Base-by-base conservation (phyloP, 2,329 filamentous ascomycete species). In the Pseudogymnoascus sp. region DNA sequence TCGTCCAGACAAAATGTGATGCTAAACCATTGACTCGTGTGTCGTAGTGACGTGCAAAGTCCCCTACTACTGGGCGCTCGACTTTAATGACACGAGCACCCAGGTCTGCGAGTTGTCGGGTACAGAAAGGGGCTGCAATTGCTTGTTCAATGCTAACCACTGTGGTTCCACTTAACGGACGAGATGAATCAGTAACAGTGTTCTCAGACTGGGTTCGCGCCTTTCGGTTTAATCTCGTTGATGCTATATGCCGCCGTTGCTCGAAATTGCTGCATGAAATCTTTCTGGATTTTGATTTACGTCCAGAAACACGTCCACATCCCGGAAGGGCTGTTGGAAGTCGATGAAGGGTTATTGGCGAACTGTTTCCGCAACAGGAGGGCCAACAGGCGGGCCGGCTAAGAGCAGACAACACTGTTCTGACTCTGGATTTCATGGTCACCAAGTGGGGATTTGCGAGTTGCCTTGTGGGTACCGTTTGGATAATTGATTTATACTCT, bases 1-100 rank as follows among this genome's bases (percentile, higher is more conserved):
- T 82, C 0, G 76, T 73, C 80, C 80, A 82, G n/a, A 82, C 74
- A 61, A 82, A 82, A 65, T 82, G 80, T 0, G 80, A 82, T 0
- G 78, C 72, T 12, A 80, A 69, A 0, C 80, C 80, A 6, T 75
- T 73, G 2, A 81, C 78, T 7, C 79, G 75, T 0, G 70, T 75
- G 66, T 82, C 80, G 63, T 82, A 81, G 11, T 75, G 69, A 1
- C 79, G 75, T 0, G 80, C 80, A 66, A 82, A 82, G 65, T 82
- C 80, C 1, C 80, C 80, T 0, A 75, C 75, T 0, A 70, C 74
- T 0, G 79, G 80, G 0, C 80, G 76, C 65, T 82, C 80, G 18
- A 82, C 69, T 67, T 82, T 82, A 68, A 82, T 82, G 18, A 82
- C 79, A 4, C 80, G 73, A 2, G 80, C 80, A 11, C 80, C 80